Conservation (phyloP, 2,329 filamentous ascomycete species). For the Pezicula neosporulosa region DNA sequence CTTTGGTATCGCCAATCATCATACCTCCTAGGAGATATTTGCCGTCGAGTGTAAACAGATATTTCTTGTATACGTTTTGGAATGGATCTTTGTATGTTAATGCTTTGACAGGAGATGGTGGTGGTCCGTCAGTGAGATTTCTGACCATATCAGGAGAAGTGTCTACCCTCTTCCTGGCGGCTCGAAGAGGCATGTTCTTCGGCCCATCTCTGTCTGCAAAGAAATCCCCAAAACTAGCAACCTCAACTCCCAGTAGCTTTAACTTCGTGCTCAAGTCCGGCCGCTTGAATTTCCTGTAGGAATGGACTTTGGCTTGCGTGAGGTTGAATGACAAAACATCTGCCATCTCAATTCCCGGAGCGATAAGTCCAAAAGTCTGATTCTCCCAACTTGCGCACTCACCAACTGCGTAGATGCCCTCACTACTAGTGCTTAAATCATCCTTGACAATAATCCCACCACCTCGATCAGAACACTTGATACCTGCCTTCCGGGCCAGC, state of each 20-base stretch:
- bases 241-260: constrained; percentile 85
- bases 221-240: constrained; percentile 91
- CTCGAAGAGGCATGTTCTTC: constrained; percentile 64
- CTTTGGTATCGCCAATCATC: constrained; percentile 92
- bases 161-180: constrained; percentile 40
- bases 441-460: constrained; percentile 72
- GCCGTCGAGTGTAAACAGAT: constrained; percentile 83
- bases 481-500: constrained; percentile 64
- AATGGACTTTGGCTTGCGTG: constrained; percentile 73
- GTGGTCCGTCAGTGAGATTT: constrained; percentile 49
- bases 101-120: constrained; percentile 67
- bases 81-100: constrained; percentile 89
- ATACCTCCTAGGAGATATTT: constrained; percentile 92
- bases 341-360: constrained; percentile 88
- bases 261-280: constrained; percentile 90
- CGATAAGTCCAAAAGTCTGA: constrained; percentile 85
- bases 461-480: constrained; percentile 68
- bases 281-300: constrained; percentile 67
- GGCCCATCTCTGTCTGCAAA: constrained; percentile 86
- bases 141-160: constrained; percentile 34
- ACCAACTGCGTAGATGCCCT: constrained; percentile 80
- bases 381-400: constrained; percentile 89
- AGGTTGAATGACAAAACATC: constrained; percentile 89
- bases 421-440: constrained; percentile 64
- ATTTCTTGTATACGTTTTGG: constrained; percentile 87